phyloP scores from a whole-genome alignment of 225 moss, liverwort and hornwort genomes.

The Rhytidiadelphus loreus region DNA sequence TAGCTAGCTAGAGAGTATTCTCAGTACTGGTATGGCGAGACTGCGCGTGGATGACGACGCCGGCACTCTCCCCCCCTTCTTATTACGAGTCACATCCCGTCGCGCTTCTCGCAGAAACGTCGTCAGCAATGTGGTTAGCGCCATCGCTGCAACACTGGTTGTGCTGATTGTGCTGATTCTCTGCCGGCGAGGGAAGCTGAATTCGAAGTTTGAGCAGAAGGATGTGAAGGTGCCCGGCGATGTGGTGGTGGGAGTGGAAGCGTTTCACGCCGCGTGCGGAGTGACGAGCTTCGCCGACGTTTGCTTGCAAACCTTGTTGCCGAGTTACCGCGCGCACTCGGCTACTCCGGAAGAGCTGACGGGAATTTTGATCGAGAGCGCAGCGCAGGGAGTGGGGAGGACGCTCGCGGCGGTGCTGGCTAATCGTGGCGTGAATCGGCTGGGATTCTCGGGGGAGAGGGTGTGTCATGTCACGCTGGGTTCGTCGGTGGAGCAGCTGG shows the following conservation, averaged over 20 bases:
- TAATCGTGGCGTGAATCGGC: neutral
- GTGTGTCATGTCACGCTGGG: slow-evolving; percentile 25
- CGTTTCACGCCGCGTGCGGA: slow-evolving; percentile 3
- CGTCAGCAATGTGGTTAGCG: neutral
- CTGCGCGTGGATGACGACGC: neutral
- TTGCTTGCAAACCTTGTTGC: slow-evolving; percentile 8
- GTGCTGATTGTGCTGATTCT: neutral
- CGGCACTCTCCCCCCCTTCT: neutral
- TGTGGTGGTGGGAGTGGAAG: neutral
- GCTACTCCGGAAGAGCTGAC: neutral
- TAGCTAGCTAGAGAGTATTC: neutral
- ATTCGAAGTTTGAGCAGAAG: neutral
- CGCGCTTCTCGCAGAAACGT: neutral
- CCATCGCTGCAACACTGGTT: neutral
- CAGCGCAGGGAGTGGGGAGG: neutral
- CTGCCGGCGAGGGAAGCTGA: neutral
- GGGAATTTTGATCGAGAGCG: neutral
- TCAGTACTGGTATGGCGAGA: neutral
- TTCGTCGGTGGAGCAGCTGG: slow-evolving; percentile 23
- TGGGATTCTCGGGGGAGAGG: neutral
- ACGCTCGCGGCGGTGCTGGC: slow-evolving; percentile 10
- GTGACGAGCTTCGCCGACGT: slow-evolving; percentile 2
- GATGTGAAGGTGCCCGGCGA: neutral
- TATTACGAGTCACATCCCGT: neutral
- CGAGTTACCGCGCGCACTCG: neutral